Evolutionary conservation across 106 monocot genomes (phyloP).

Genomic region (Acorus gramineus): DNA sequence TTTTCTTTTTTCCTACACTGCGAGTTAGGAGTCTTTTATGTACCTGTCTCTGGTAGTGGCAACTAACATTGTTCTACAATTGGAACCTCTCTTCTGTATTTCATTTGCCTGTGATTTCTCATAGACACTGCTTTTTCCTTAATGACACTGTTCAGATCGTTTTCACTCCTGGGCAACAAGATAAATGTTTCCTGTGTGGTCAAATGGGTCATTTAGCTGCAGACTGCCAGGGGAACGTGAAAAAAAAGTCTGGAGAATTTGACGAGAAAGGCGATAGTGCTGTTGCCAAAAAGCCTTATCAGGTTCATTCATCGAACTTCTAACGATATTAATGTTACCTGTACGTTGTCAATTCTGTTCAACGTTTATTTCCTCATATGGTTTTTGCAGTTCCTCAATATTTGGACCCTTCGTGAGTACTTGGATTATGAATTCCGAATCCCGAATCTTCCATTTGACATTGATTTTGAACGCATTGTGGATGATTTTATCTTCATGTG

Average conservation of each 20-base stretch:
- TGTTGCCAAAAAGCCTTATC: constrained; percentile 78
- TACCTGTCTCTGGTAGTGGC: too few relatives aligned
- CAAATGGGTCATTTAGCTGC: constrained; percentile 97
- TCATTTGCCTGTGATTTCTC: too few relatives aligned
- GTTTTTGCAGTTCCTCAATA: constrained; percentile 85
- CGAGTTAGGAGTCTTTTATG: too few relatives aligned
- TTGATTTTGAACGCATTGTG: constrained; percentile 86
- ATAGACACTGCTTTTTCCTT: too few relatives aligned
- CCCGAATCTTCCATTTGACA: constrained; percentile 68
- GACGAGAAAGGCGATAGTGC: constrained; percentile 64
- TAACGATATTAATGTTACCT: too few relatives aligned
- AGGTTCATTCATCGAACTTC: constrained; percentile 24
- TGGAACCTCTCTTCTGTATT: too few relatives aligned
- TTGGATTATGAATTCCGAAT: constrained; percentile 83
- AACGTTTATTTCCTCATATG: background rate
- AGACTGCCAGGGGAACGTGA: constrained; percentile 84
- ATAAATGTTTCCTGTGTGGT: constrained; percentile 94
- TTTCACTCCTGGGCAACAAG: constrained; percentile 92
- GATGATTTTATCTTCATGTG: constrained; percentile 98
- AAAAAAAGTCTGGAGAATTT: constrained; percentile 85
- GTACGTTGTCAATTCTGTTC: too few relatives aligned
- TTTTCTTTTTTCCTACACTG: too few relatives aligned
- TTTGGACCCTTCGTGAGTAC: constrained; percentile 97
- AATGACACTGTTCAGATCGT: constrained; percentile 46
- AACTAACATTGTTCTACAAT: too few relatives aligned